Base-by-base conservation (phyloP, 768 basidiomycete genomes). In the Trametes coccinea region DNA sequence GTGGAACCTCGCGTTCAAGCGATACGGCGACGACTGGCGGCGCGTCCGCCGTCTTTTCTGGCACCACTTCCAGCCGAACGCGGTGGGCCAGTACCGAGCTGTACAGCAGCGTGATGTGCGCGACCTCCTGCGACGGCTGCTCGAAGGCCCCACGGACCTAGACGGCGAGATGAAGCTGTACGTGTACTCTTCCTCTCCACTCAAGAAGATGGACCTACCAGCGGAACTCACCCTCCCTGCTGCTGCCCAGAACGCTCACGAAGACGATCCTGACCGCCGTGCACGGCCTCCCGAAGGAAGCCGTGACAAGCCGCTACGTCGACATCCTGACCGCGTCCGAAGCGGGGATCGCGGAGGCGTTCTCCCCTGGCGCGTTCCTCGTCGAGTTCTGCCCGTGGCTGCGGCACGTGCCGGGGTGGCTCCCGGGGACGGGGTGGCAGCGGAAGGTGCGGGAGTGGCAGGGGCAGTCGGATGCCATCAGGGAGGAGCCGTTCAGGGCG, bases 371-470 rank as follows among this genome's bases (percentile, higher is more conserved):
- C 4, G 46, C 66, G 1, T 71, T 64, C 61, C 57, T 70, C 7
- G 67, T 72, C 34, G 71, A 72, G 40, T 64, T 65, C 70, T 46
- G 89, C 85, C 41, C 41, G 9, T 43, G 41, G 41, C 41, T 43
- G 41, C 41, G 41, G n/a, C 68, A 82, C 64, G 66, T 89, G 31
- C 89, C 89, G 0, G 67, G 68, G 41, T 89, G 86, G 85, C 73
- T 84, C 48, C 89, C 89, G 29, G 86, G 87, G 4, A 78, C 83
- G 3, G 78, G 78, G 2, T 90, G 90, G 73, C 80, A 83, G 69
- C 71, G 73, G 10, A 85, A 84, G 59, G 84, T 87, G 2, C 71
- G 59, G 11, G 69, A 63, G 8, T 89, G 87, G 87, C 88, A 82
- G 69, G 78, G 74, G 30, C 79, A 78, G 71, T 80, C 87, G 69